A percentile compares a stretch with the other conserved stretches of the same genome.
phyloP scores from a whole-genome alignment of 2,329 filamentous ascomycete genomes.

The Metarhizium humberi region DNA sequence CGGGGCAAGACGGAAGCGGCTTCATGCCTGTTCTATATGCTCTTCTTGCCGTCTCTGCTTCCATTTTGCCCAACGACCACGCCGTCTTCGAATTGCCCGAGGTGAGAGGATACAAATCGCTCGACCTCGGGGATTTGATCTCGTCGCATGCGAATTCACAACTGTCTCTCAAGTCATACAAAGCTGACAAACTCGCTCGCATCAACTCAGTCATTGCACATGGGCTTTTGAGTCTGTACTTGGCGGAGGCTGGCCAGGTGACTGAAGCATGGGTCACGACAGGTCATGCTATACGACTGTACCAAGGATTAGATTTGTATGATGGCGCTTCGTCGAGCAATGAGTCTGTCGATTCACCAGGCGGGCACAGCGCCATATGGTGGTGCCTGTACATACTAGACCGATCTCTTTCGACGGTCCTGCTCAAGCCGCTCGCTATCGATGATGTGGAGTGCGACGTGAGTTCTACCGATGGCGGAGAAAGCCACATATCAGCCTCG shows the following conservation, averaged over 20 bases:
- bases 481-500: not conserved
- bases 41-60: not conserved
- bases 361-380: not conserved
- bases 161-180: not conserved
- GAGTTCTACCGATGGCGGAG: not conserved
- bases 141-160: not conserved
- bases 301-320: not conserved
- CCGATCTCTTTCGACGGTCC: not conserved
- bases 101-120: not conserved
- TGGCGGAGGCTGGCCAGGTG: not conserved
- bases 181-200: not conserved
- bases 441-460: not conserved
- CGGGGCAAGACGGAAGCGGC: not conserved
- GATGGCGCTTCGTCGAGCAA: not conserved
- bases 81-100: not conserved
- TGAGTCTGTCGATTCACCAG: not conserved
- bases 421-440: not conserved
- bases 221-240: not conserved
- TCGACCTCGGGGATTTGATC: not conserved
- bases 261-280: not conserved
- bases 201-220: not conserved
- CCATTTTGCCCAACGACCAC: not conserved
- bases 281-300: not conserved
- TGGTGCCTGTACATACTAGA: not conserved
- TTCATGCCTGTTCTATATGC: not conserved